Percentiles rank a stretch among this genome's conserved stretches.
phyloP scores from a whole-genome alignment of 371 early-diverging fungal genomes.

The Mortierella sp. region DNA sequence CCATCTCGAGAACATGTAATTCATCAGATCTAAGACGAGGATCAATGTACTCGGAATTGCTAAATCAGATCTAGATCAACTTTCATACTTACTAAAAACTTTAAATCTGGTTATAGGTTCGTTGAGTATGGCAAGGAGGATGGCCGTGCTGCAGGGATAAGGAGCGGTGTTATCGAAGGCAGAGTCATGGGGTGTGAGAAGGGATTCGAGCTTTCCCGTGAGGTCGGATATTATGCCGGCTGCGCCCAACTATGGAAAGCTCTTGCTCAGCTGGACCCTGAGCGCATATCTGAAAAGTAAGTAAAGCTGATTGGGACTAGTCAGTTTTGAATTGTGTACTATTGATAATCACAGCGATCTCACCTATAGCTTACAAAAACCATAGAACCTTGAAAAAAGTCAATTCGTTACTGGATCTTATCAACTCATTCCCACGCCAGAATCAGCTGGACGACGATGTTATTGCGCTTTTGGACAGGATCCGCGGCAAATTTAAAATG shows the following conservation, averaged over 20 bases:
- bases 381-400: conserved; percentile 59
- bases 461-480: conserved; percentile 66
- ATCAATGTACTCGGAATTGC: neutral
- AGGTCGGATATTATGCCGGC: conserved; percentile 81
- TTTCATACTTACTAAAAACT: neutral
- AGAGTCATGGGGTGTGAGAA: conserved; percentile 80
- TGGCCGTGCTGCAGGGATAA: conserved; percentile 74
- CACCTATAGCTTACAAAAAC: too few species aligned
- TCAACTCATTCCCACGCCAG: conserved; percentile 66
- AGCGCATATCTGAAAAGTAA: conserved; percentile 63
- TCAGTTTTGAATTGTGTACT: too few species aligned
- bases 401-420: conserved; percentile 60
- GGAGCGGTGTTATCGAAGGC: conserved; percentile 76
- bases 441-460: conserved; percentile 72
- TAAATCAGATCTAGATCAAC: neutral
- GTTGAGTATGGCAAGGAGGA: conserved; percentile 76
- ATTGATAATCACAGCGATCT: neutral
- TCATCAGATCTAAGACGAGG: neutral
- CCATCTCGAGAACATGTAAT: conserved; percentile 76
- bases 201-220: conserved; percentile 77
- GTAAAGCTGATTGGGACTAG: neutral
- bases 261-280: conserved; percentile 58
- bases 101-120: conserved; percentile 62
- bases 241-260: conserved; percentile 74
- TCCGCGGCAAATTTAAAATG: conserved; percentile 72